A percentile compares a stretch with the other conserved stretches of the same genome.
These are phyloP conservation scores for Ulota crispa DNA, from an alignment of 225 moss, liverwort and hornwort species.

Conservation along the genomic window DNA sequence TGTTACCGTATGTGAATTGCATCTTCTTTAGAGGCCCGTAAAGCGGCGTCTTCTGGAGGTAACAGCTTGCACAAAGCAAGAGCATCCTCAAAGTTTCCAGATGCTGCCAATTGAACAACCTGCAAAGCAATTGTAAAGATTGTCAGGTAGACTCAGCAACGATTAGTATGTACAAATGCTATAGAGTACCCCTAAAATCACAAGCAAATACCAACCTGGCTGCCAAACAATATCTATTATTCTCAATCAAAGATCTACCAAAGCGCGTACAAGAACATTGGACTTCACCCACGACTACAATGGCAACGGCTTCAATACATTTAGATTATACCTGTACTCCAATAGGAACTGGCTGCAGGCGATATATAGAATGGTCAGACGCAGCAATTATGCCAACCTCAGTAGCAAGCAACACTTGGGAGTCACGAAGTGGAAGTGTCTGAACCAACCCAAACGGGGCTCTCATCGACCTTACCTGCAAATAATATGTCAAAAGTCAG, in stretches of 20 bases:
- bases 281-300: not conserved
- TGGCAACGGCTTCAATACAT: not conserved
- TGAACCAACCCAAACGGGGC: conserved; percentile 90
- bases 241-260: not conserved
- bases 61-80: conserved; percentile 81
- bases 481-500: conserved; percentile 12
- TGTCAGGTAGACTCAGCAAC: not conserved
- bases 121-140: conserved; percentile 27
- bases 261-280: not conserved
- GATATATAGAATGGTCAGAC: conserved; percentile 69
- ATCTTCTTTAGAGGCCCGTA: conserved; percentile 91
- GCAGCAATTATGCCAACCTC: conserved; percentile 88
- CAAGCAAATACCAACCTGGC: not conserved
- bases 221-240: not conserved
- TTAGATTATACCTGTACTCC: conserved; percentile 68
- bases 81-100: conserved; percentile 89
- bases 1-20: conserved; percentile 74
- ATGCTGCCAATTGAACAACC: conserved; percentile 92
- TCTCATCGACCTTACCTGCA: conserved; percentile 86
- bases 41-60: conserved; percentile 89
- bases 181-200: not conserved
- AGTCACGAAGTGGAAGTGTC: conserved; percentile 80
- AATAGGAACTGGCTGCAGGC: conserved; percentile 82
- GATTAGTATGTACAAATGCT: not conserved
- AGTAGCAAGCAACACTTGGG: conserved; percentile 65